Conservation (phyloP, 2,329 filamentous ascomycete genomes). For the Alternaria ventricosa region DNA sequence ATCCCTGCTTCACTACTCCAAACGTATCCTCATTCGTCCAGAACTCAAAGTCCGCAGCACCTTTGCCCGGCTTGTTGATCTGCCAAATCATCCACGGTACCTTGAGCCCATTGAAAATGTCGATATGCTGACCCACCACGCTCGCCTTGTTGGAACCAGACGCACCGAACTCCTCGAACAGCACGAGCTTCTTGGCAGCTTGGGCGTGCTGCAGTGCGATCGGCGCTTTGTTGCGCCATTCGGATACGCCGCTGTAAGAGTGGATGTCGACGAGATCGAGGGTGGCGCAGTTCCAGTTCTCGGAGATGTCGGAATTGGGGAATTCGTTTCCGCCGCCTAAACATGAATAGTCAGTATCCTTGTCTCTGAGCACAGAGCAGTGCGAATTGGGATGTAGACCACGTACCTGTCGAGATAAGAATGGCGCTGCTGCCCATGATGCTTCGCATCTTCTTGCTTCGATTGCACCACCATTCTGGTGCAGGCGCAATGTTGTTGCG, state of each 20-base stretch:
- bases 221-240: slow-evolving; percentile 9
- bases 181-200: slow-evolving; percentile 4
- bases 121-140: slow-evolving; percentile 8
- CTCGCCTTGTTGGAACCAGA: slow-evolving; percentile 3
- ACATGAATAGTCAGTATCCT: accelerated
- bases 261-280: slow-evolving; percentile 9
- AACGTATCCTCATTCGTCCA: slow-evolving; percentile 7
- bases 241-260: slow-evolving; percentile 10
- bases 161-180: slow-evolving; percentile 11
- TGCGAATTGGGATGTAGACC: background rate
- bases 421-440: slow-evolving; percentile 8
- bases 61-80: slow-evolving; percentile 12
- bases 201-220: slow-evolving; percentile 3
- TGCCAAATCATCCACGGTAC: slow-evolving; percentile 11
- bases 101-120: slow-evolving; percentile 10
- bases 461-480: slow-evolving; percentile 11
- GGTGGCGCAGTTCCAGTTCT: background rate
- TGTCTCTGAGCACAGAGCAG: too few species aligned
- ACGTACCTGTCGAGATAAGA: slow-evolving; percentile 9
- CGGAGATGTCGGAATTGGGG: background rate
- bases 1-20: slow-evolving; percentile 1
- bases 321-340: background rate
- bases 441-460: slow-evolving; percentile 13
- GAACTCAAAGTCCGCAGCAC: slow-evolving; percentile 12
- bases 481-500: slow-evolving; percentile 6